Base-by-base conservation (phyloP, 1,284 basidiomycete genomes). In the Cryptococcus floricola region DNA sequence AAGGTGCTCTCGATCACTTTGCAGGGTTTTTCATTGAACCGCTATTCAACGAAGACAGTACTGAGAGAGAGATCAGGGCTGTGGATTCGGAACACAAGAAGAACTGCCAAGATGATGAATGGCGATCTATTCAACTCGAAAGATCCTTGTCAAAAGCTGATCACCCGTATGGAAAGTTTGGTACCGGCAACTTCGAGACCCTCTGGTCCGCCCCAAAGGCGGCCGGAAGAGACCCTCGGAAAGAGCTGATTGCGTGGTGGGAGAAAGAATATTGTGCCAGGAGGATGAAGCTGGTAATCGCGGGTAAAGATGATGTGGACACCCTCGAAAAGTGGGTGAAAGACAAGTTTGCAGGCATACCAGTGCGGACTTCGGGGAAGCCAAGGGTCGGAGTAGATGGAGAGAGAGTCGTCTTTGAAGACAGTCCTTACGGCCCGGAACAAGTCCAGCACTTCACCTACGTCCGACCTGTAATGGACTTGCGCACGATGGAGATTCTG, bases 11-110 rank as follows among this genome's bases (percentile, higher is more conserved):
- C 9, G 84, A 91, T 65, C 87, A 94, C 31, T 98, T 98, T 75
- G 83, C 94, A 0, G 87, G 87, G 2, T 98, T 98, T 81, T 98
- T 99, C 79, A 88, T 90, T 66, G 87, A 86, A 39, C 96, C 96
- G 0, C 82, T 96, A 51, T 98, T 99, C 71, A 80, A 89, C 28
- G 71, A 74, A 57, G 68, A 64, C 31, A 59, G 66, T 52, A 38
- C 8, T 6, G 31, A 34, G 31, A 3, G 31, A 34, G 6, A 34
- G 31, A 34, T 34, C 63, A 93, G 93, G 64, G 96, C 96, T 1
- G 96, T 99, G 37, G 89, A 98, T 73, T 97, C 93, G 1, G 96
- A 99, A 74, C 89, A 98, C 82, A 93, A 92, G 81, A 98, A 98
- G 81, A 98, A 98, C 73, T 83, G 92, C 51, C 95, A 98, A 77